Conservation (phyloP, 805 yeast species). For the Saccharomyces paradoxus region DNA sequence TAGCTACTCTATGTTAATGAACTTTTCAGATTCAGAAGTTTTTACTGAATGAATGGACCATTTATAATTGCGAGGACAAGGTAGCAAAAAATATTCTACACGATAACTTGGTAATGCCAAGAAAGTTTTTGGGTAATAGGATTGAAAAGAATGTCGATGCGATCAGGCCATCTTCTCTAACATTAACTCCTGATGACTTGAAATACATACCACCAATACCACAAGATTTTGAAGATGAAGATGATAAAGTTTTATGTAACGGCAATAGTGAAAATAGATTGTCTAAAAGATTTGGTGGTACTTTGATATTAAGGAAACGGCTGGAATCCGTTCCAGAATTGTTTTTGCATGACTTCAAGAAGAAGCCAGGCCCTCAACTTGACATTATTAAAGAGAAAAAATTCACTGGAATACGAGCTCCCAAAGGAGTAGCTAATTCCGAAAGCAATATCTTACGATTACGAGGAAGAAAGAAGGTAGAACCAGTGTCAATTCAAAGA, state of each 20-base stretch:
- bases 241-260: not conserved
- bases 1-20: not conserved
- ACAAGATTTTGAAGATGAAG: constrained; percentile 2
- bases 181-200: constrained; percentile 24
- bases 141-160: constrained; percentile 22
- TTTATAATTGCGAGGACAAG: not conserved
- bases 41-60: not conserved
- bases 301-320: constrained; percentile 21
- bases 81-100: not conserved
- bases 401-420: not conserved
- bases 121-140: constrained; percentile 26
- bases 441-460: not conserved
- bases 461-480: not conserved
- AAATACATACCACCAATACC: constrained; percentile 17
- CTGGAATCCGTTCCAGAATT: constrained; percentile 29
- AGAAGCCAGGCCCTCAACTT: constrained; percentile 2
- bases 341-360: constrained; percentile 19
- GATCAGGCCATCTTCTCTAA: constrained; percentile 27
- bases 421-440: not conserved
- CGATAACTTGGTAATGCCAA: constrained; percentile 17
- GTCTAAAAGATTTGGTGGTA: constrained; percentile 24
- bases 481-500: not conserved
- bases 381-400: not conserved
- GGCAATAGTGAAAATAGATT: constrained; percentile 7
- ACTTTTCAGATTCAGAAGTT: not conserved